Base-by-base conservation (phyloP, 371 early-diverging fungal genomes). In the Mortierella sp. region DNA sequence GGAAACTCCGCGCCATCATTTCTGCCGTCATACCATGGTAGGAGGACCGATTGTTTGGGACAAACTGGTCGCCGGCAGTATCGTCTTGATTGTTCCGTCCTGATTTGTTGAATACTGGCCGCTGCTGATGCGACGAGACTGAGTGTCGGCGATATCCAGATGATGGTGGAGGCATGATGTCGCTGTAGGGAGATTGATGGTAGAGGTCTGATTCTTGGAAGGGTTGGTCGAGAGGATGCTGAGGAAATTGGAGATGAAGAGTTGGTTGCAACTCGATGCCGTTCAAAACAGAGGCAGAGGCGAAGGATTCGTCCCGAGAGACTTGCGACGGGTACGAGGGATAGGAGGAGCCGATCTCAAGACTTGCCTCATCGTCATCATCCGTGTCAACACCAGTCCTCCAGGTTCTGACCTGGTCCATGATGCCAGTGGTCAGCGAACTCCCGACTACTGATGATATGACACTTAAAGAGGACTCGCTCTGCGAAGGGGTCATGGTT, bases 341-440 rank as follows among this genome's bases (percentile, higher is more conserved):
- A 59, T 85, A 81, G 40, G 86, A 64, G 31, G 64, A 85, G 67
- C 79, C 74, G 11, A 85, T 81, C 71, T 85, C 86, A 14, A 85
- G 70, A 31, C 81, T 81, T 3, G 86, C 86, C n/a, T 81, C 86
- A 19, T 85, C 86, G 54, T 83, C 84, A 46, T 83, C 84, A 54
- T 85, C 86, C 0, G 81, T 81, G 34, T 85, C 86, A 1, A 51
- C 79, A 46, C 81, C 86, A 14, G 86, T 80, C 67, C 86, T 72
- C 86, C 86, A 85, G 13, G 86, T 85, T 43, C 76, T 81, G 73
- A 85, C 86, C 43, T 85, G 81, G 59, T 85, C 81, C 86, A 85
- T 85, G 69, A 85, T 81, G 4, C 86, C 86, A 6, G 86, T 73
- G 6, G 86, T 85, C 40, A 85, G 71, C 1, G 86, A 85, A 40